Base-by-base conservation (phyloP, 2,329 filamentous ascomycete genomes). In the Annulohypoxylon truncatum region DNA sequence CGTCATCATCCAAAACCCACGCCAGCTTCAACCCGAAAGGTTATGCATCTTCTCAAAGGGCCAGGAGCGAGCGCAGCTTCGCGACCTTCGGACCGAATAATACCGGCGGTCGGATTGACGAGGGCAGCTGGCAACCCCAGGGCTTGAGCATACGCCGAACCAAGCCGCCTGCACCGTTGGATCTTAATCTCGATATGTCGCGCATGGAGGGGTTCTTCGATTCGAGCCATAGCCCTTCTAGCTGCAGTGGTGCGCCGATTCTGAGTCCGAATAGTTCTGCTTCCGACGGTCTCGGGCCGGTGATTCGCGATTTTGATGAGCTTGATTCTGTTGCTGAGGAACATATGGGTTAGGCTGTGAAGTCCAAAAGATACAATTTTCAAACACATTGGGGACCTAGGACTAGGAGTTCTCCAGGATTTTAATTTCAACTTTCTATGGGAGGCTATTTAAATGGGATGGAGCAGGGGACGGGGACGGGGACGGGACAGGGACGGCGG, bases 241-340 rank as follows among this genome's bases (percentile, higher is more conserved):
- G 61, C 10, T 28, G 47, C 29, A 68, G 63, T 7, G 61, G 61
- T 5, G 61, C 54, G 22, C 61, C 64, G 8, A 64, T 66, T 8
- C 38, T 67, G 28, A 70, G 65, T n/a, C 61, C 67, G 12, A 62
- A 66, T 15, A 69, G 69, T 5, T 61, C 69, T 7, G 70, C 71
- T 18, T 61, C 69, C 6, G 71, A 72, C 22, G 68, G 52, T 12
- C 20, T 69, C 18, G 65, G 69, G 0, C 70, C 71, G 0, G 48
- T 75, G 29, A 76, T 76, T 35, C 70, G 71, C 44, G 75, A 76
- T 47, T 76, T 76, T 18, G 75, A 77, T 40, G 73, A 76, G 59
- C 55, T 77, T 15, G 71, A 75, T 24, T 73, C 70, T 1, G 73
- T 75, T 7, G 69, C 59, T 1, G 72, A 75, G 61, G 72, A 53